Evolutionary conservation across 106 monocot genomes (phyloP).

Genomic region (Alisma plantagoaquatica): DNA sequence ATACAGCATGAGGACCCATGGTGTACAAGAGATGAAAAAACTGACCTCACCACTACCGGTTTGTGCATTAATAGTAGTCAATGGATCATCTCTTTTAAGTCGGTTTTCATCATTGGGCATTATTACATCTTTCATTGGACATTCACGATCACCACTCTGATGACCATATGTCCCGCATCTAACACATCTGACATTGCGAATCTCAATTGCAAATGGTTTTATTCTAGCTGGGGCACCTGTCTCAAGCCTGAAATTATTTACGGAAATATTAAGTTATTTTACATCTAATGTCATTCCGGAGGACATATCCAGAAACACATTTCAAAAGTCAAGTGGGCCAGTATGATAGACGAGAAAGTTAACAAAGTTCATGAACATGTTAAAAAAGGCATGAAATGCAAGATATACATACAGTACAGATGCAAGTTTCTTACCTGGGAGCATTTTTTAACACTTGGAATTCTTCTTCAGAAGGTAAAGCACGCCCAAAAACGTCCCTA

Average conservation of each 20-base stretch:
- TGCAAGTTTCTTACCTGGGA: constrained; percentile 59
- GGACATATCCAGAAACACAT: too few relatives aligned
- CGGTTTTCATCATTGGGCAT: constrained; percentile 96
- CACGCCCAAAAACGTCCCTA: constrained; percentile 87
- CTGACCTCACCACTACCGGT: constrained; percentile 67
- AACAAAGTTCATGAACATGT: too few relatives aligned
- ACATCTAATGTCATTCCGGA: too few relatives aligned
- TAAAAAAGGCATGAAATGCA: too few relatives aligned
- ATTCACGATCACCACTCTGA: constrained; percentile 97
- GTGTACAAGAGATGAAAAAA: too few relatives aligned
- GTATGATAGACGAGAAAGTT: too few relatives aligned
- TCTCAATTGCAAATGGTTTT: constrained; percentile 94
- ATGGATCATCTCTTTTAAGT: constrained; percentile 92
- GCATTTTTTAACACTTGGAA: constrained; percentile 98
- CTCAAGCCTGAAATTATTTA: constrained; percentile 44
- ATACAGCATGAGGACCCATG: too few relatives aligned
- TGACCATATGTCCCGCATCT: constrained; percentile 88
- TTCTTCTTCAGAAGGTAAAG: constrained; percentile 95
- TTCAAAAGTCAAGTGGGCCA: too few relatives aligned
- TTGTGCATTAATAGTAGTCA: constrained; percentile 79
- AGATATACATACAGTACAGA: not conserved
- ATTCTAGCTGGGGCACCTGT: constrained; percentile 72
- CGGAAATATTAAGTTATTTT: too few relatives aligned
- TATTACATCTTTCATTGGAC: constrained; percentile 86
- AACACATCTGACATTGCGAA: constrained; percentile 93